Evolutionary conservation across 225 moss, liverwort and hornwort genomes (phyloP).

Genomic region (Takakia lepidozioides): DNA sequence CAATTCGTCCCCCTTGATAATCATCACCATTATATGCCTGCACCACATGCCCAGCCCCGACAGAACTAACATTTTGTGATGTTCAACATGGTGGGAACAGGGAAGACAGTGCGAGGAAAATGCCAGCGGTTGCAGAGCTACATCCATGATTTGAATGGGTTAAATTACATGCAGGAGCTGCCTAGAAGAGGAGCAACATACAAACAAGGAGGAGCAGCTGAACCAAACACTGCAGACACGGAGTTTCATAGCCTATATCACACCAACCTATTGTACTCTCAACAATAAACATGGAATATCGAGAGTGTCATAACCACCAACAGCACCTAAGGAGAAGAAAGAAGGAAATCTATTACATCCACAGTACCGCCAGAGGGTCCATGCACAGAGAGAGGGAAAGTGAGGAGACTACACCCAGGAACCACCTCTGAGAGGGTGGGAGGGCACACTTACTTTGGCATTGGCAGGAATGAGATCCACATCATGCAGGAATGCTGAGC

Average conservation of each 20-base stretch:
- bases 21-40: slow-evolving; percentile 87
- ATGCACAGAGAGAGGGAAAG: not conserved
- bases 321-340: not conserved
- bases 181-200: too few relatives aligned
- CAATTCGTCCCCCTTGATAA: slow-evolving; percentile 72
- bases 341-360: not conserved
- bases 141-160: too few relatives aligned
- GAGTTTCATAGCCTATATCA: too few relatives aligned
- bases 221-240: too few relatives aligned
- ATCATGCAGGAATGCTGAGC: slow-evolving; percentile 18
- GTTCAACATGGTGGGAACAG: too few relatives aligned
- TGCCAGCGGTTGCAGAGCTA: too few relatives aligned
- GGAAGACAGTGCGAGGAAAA: too few relatives aligned
- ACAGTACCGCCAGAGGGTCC: not conserved
- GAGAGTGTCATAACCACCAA: not conserved
- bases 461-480: slow-evolving; percentile 59
- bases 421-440: not conserved
- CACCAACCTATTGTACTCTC: not conserved
- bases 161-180: too few relatives aligned
- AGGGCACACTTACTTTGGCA: slow-evolving; percentile 39
- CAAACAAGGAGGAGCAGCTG: too few relatives aligned
- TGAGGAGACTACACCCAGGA: too few relatives aligned
- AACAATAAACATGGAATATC: not conserved
- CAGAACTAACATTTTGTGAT: too few relatives aligned
- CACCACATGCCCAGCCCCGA: too few relatives aligned